Conservation (phyloP, 176 grass and related monocot genomes). For the Bolboschoenus planiculmis region DNA sequence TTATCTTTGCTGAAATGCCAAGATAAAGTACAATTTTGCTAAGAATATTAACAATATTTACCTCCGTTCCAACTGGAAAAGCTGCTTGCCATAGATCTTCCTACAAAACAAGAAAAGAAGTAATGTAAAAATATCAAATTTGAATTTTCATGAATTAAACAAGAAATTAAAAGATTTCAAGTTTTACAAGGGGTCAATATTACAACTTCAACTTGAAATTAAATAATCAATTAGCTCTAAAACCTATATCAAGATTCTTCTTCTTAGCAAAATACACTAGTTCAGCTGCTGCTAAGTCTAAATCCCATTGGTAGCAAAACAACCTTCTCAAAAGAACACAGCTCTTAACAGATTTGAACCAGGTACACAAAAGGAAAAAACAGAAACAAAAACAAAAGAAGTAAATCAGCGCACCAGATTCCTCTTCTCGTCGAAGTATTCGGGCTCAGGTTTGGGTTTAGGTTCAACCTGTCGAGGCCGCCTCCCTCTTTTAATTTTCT, state of each 20-base stretch:
- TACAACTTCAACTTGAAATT: background rate
- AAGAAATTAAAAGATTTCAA: background rate
- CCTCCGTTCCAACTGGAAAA: slow-evolving; percentile 26
- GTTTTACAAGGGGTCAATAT: background rate
- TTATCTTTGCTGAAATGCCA: background rate
- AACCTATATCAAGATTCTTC: background rate
- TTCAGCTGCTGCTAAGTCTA: background rate
- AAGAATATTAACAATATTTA: background rate
- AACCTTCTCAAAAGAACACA: no score
- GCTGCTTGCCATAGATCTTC: slow-evolving; percentile 23
- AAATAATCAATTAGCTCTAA: background rate
- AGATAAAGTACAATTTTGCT: background rate
- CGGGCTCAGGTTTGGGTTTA: slow-evolving; percentile 1
- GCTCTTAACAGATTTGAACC: background rate
- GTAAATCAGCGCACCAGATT: background rate
- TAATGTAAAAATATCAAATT: background rate
- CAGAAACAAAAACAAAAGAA: background rate
- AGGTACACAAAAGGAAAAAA: background rate
- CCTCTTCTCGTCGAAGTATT: background rate
- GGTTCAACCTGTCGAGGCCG: background rate
- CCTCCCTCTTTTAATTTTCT: background rate
- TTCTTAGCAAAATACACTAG: background rate
- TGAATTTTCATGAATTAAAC: background rate
- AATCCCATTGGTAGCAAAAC: background rate
- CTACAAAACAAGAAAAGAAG: slow-evolving; percentile 11